phyloP scores from a whole-genome alignment of 148 eudicot genomes.

The Mesembryanthemum crystallinum region DNA sequence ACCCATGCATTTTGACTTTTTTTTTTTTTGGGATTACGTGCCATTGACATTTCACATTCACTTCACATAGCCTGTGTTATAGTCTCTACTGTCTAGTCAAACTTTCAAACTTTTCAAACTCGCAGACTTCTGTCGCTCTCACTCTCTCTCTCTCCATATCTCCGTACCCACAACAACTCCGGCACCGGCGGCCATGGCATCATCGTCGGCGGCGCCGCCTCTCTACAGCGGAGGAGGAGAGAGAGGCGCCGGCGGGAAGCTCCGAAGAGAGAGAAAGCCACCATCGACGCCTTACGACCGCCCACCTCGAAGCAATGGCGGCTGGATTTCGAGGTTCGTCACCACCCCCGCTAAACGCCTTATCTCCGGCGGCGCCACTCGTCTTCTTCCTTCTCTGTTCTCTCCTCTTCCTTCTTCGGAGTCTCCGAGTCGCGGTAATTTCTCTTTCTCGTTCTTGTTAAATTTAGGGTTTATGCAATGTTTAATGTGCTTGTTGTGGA shows the following conservation, averaged over 20 bases:
- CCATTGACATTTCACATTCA: no score
- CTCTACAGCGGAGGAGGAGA: constrained; percentile 29
- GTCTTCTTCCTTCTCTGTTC: constrained; percentile 51
- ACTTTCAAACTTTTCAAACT: no score
- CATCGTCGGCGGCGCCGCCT: constrained; percentile 20
- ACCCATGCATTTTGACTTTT: no score
- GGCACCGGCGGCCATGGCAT: constrained; percentile 24
- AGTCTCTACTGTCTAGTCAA: no score
- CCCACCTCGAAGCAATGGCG: constrained; percentile 32
- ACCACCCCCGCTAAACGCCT: constrained; percentile 58
- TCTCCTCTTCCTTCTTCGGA: constrained; percentile 27
- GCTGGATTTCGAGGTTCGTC: constrained; percentile 67
- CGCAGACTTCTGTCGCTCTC: background rate
- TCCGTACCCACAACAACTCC: no score
- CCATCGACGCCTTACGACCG: constrained; percentile 65
- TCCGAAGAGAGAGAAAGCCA: constrained; percentile 39
- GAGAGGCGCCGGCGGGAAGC: constrained; percentile 63
- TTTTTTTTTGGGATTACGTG: no score
- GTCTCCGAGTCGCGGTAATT: background rate
- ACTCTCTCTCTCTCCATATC: background rate
- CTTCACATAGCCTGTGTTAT: no score
- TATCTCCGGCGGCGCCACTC: constrained; percentile 59
- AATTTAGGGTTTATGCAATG: background rate
- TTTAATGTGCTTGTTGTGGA: background rate
- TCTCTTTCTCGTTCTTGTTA: background rate